Percentiles rank a stretch among this genome's conserved stretches.
Conservation (phyloP, 805 yeast species). For the Cyberlindnera misumaiensis region DNA sequence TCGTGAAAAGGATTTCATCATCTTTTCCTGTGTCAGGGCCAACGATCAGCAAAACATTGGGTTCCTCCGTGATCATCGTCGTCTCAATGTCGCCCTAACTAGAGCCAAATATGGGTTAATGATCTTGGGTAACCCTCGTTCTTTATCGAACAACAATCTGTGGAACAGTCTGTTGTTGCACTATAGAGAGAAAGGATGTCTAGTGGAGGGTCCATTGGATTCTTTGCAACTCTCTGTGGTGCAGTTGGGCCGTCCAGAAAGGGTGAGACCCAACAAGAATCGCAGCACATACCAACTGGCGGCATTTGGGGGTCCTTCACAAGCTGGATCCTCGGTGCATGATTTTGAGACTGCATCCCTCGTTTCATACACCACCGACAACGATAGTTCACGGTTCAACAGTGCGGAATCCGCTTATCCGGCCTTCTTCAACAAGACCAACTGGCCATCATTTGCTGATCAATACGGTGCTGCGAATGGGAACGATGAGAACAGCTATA, state of each 20-base stretch:
- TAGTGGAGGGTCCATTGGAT: slow-evolving; percentile 86
- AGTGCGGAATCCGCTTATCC: slow-evolving; percentile 12
- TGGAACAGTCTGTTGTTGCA: slow-evolving; percentile 78
- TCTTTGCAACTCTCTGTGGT: slow-evolving; percentile 68
- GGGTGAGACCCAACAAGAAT: slow-evolving; percentile 9
- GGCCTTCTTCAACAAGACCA: slow-evolving; percentile 13
- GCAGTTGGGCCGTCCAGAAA: slow-evolving; percentile 33
- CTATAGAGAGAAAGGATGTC: slow-evolving; percentile 76
- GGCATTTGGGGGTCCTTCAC: slow-evolving; percentile 6
- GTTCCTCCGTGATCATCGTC: slow-evolving; percentile 76
- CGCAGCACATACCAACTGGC: slow-evolving; percentile 4
- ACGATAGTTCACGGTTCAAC: neutral
- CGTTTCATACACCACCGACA: slow-evolving; percentile 30
- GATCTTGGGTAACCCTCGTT: slow-evolving; percentile 77
- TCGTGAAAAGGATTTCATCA: slow-evolving; percentile 75
- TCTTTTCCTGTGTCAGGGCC: slow-evolving; percentile 77
- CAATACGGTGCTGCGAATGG: slow-evolving; percentile 6
- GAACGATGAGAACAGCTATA: slow-evolving; percentile 9
- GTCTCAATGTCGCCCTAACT: slow-evolving; percentile 84
- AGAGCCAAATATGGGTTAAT: slow-evolving; percentile 80
- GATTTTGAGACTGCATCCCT: slow-evolving; percentile 34
- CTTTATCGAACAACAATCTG: slow-evolving; percentile 59
- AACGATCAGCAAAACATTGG: slow-evolving; percentile 73
- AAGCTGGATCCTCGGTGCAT: slow-evolving; percentile 11
- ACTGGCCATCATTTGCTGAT: slow-evolving; percentile 23